phyloP scores from a whole-genome alignment of 257 asterid species.

The Cynanchum wilfordii region DNA sequence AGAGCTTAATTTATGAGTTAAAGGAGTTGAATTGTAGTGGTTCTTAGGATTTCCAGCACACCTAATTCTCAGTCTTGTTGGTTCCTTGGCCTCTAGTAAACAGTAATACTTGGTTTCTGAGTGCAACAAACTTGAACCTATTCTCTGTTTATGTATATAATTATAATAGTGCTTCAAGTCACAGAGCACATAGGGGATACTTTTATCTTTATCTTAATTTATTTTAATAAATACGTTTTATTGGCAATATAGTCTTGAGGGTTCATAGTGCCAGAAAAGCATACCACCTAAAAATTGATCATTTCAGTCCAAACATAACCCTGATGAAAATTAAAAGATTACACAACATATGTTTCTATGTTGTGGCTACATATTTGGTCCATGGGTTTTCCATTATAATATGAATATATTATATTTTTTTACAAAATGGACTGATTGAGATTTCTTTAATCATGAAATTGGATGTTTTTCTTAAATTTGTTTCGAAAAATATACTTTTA shows the following conservation, averaged over 20 bases:
- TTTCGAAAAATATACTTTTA: background rate
- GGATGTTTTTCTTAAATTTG: background rate
- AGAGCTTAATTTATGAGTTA: constrained; percentile 6
- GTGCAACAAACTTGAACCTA: too few species aligned
- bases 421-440: background rate
- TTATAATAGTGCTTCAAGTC: too few species aligned
- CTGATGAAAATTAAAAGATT: background rate
- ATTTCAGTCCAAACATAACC: background rate
- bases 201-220: background rate
- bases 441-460: too few species aligned
- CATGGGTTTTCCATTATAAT: background rate
- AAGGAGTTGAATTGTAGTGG: too few species aligned
- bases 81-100: background rate
- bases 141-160: too few species aligned
- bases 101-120: background rate
- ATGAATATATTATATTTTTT: background rate
- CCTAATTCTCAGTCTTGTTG: constrained; percentile 3
- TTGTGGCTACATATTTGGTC: background rate
- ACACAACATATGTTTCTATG: background rate
- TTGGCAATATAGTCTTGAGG: background rate
- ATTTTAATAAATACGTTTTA: background rate
- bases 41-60: background rate
- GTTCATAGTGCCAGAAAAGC: background rate
- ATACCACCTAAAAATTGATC: background rate
- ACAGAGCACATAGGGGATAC: too few species aligned